Evolutionary conservation across 1,284 basidiomycete species (phyloP).

Genomic region (Prillingera fragicola): DNA sequence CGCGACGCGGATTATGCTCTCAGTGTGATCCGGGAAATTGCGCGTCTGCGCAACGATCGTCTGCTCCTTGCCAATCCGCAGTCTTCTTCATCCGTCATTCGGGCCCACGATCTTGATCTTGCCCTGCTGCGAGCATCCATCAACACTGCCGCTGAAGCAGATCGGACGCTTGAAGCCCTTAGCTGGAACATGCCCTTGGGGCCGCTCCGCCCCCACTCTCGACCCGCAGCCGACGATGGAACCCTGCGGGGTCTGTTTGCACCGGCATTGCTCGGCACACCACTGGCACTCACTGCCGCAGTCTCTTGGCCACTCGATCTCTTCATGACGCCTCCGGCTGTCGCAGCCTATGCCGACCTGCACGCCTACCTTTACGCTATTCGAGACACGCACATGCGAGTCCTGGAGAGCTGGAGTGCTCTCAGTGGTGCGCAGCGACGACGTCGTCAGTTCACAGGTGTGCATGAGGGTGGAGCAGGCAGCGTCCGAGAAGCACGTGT

Average conservation of each 20-base stretch:
- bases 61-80: conserved; percentile 56
- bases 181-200: conserved; percentile 70
- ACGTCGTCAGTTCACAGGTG: conserved; percentile 73
- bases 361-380: conserved; percentile 78
- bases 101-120: conserved; percentile 77
- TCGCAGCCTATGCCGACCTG: conserved; percentile 66
- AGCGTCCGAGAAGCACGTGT: conserved; percentile 57
- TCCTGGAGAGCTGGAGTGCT: conserved; percentile 74
- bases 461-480: conserved; percentile 75
- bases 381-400: conserved; percentile 70
- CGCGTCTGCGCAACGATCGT: conserved; percentile 67
- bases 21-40: conserved; percentile 72
- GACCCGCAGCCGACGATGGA: conserved; percentile 33
- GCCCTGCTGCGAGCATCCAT: conserved; percentile 73
- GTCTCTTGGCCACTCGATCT: conserved; percentile 83
- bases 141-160: conserved; percentile 75
- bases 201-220: conserved; percentile 68
- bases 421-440: conserved; percentile 75
- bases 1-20: conserved; percentile 80
- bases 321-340: conserved; percentile 70
- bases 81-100: conserved; percentile 63
- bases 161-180: conserved; percentile 62
- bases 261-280: conserved; percentile 70
- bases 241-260: conserved; percentile 54
- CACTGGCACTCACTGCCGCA: conserved; percentile 61